Evolutionary conservation across 257 asterid genomes (phyloP).

Genomic region (Coffea canephora): DNA sequence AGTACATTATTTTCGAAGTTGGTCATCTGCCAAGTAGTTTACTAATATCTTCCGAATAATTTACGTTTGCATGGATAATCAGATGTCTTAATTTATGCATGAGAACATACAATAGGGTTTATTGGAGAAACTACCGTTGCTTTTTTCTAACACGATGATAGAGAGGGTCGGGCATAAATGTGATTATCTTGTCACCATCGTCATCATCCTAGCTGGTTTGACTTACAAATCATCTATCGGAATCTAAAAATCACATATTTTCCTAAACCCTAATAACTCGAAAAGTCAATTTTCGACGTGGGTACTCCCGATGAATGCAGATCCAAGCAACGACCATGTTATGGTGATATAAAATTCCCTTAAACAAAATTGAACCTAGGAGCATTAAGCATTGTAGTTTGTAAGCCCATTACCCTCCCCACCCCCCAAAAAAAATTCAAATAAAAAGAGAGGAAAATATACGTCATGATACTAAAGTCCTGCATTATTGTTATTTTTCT

Average conservation of each 20-base stretch:
- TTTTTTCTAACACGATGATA: not conserved
- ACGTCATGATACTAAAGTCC: too few relatives aligned
- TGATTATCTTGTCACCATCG: not conserved
- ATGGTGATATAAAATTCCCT: not conserved
- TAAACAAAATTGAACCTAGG: not conserved
- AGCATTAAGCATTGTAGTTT: too few relatives aligned
- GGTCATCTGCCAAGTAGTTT: slow-evolving; percentile 3
- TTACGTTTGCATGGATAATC: slow-evolving; percentile 1
- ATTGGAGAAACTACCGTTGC: not conserved
- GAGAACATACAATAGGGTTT: not conserved
- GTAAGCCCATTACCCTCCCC: not conserved
- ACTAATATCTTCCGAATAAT: not conserved
- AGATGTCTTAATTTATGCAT: not conserved
- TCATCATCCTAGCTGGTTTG: not conserved
- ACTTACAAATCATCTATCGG: not conserved
- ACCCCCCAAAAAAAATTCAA: not conserved
- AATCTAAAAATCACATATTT: not conserved
- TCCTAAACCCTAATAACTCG: not conserved
- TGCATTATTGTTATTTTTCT: too few relatives aligned
- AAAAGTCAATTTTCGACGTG: not conserved
- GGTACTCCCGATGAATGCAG: not conserved
- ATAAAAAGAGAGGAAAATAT: too few relatives aligned
- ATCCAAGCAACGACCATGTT: not conserved
- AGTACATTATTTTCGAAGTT: not conserved
- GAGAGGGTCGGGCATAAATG: not conserved